phyloP scores from a whole-genome alignment of 805 yeast species.

The Lipomyces chichibuensis region DNA sequence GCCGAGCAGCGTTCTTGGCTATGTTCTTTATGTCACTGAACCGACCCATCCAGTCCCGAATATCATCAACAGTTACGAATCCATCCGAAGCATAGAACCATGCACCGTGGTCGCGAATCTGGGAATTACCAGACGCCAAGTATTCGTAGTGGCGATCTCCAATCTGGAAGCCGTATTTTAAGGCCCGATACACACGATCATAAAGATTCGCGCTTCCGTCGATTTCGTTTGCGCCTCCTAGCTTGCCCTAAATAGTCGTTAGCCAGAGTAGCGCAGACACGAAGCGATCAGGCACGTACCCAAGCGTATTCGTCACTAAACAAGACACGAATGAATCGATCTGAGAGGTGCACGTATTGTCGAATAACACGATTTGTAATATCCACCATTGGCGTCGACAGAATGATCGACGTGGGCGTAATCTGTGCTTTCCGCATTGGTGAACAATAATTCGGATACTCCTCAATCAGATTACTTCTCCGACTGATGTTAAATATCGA shows the following conservation, averaged over 20 bases:
- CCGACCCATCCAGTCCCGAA: slow-evolving; percentile 12
- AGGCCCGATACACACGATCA: slow-evolving; percentile 6
- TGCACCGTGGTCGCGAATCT: slow-evolving; percentile 16
- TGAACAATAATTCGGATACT: slow-evolving; percentile 14
- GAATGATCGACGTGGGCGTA: slow-evolving; percentile 7
- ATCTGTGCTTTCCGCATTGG: slow-evolving; percentile 12
- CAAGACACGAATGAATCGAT: slow-evolving; percentile 11
- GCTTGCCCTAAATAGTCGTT: slow-evolving; percentile 5
- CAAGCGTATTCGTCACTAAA: slow-evolving; percentile 8
- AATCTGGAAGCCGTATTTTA: slow-evolving; percentile 8
- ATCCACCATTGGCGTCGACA: slow-evolving; percentile 15
- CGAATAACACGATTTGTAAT: slow-evolving; percentile 15
- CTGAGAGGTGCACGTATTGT: slow-evolving; percentile 5
- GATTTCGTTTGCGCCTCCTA: neutral
- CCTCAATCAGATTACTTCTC: neutral
- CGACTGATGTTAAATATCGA: neutral
- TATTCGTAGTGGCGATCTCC: slow-evolving; percentile 11
- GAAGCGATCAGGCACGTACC: neutral
- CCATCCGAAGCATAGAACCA: slow-evolving; percentile 15
- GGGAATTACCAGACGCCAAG: slow-evolving; percentile 13
- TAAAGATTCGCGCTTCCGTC: neutral
- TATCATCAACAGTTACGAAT: slow-evolving; percentile 1
- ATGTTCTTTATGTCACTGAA: neutral
- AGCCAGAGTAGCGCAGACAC: neutral
- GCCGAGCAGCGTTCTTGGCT: slow-evolving; percentile 12